Conservation (phyloP, 768 basidiomycete genomes). For the Podaxis sp. region DNA sequence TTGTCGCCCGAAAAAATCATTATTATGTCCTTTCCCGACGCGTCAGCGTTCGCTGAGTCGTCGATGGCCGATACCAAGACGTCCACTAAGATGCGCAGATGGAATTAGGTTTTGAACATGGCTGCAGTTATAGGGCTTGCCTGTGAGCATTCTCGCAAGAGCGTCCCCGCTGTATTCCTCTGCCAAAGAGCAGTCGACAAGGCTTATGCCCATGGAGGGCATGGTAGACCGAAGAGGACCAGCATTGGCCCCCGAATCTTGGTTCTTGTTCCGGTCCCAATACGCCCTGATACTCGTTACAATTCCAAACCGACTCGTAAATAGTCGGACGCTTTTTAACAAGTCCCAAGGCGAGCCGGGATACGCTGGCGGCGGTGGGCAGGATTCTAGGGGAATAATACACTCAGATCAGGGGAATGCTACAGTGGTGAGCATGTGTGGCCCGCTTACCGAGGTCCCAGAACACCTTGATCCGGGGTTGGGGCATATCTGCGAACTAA, state of each 20-base stretch:
- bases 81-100: not conserved
- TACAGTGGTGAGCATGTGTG: not conserved
- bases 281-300: conserved; percentile 6
- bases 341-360: conserved; percentile 10
- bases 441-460: conserved; percentile 17
- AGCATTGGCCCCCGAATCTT: not conserved
- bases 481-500: not conserved
- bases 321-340: conserved; percentile 3
- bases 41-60: not conserved
- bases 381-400: conserved; percentile 1
- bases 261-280: too few species aligned
- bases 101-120: not conserved
- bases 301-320: conserved; percentile 5
- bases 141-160: conserved; percentile 2
- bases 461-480: conserved; percentile 9
- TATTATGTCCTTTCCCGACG: not conserved
- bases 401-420: not conserved
- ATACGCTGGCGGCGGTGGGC: conserved; percentile 5
- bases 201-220: conserved; percentile 8
- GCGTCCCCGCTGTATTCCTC: conserved; percentile 2
- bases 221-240: not conserved
- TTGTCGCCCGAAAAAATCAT: conserved; percentile 6
- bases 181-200: conserved; percentile 3
- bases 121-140: not conserved
- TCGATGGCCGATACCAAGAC: conserved; percentile 6